Percentiles rank a stretch among this genome's conserved stretches.
These are phyloP conservation scores for Globisporangium abappressorium DNA, from an alignment of 352 stramenopile genomes.

Conservation along the genomic window DNA sequence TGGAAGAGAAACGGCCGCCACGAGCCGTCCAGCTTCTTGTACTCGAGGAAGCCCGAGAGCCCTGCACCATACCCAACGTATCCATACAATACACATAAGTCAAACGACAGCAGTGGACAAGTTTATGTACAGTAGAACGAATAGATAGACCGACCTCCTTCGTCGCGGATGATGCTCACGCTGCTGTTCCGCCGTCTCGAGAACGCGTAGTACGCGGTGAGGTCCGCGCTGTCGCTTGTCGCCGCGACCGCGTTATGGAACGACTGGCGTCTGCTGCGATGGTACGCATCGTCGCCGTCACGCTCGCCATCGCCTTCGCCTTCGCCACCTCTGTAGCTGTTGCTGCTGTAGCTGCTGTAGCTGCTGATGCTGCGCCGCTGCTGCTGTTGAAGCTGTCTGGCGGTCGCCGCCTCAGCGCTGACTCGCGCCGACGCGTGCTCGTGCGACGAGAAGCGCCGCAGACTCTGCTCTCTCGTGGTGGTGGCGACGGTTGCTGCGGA, in stretches of 20 bases:
- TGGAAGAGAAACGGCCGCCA: constrained; percentile 81
- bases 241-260: constrained; percentile 13
- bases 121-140: neutral
- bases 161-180: constrained; percentile 38
- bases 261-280: constrained; percentile 5
- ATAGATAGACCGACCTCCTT: constrained; percentile 20
- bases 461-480: constrained; percentile 5
- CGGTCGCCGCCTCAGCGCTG: neutral
- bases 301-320: neutral
- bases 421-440: constrained; percentile 6
- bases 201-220: constrained; percentile 67
- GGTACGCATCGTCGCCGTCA: neutral
- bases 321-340: neutral
- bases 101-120: neutral
- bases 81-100: neutral
- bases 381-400: neutral
- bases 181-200: constrained; percentile 45
- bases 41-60: constrained; percentile 65
- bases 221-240: constrained; percentile 33
- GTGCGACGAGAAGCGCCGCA: constrained; percentile 14
- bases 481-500: neutral
- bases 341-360: neutral
- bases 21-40: constrained; percentile 63
- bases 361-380: constrained; percentile 1
- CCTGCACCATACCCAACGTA: constrained; percentile 9